Evolutionary conservation across 768 basidiomycete species (phyloP).

Genomic region (Porpolomopsis calyptriformis): DNA sequence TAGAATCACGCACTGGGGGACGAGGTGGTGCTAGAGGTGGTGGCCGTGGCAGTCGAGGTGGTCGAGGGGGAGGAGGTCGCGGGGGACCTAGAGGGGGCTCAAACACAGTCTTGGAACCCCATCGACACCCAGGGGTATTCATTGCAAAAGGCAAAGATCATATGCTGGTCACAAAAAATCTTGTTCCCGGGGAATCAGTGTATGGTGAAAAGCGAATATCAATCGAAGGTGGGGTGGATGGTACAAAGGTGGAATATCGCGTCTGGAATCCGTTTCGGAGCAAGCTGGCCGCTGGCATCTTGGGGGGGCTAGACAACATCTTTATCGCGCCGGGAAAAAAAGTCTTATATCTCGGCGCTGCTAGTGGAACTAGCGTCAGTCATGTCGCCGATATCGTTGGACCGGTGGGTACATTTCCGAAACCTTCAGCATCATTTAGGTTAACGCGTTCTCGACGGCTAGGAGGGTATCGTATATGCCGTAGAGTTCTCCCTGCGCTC

Average conservation of each 20-base stretch:
- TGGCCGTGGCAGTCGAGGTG: conserved; percentile 35
- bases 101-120: conserved; percentile 88
- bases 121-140: conserved; percentile 90
- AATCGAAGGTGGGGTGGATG: conserved; percentile 64
- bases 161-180: conserved; percentile 93
- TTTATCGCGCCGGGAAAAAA: conserved; percentile 90
- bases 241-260: conserved; percentile 88
- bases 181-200: conserved; percentile 94
- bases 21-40: conserved; percentile 34
- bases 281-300: conserved; percentile 93
- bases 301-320: conserved; percentile 90
- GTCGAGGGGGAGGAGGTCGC: conserved; percentile 47
- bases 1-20: conserved; percentile 32
- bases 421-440: conserved; percentile 2
- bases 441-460: conserved; percentile 10
- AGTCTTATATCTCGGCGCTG: conserved; percentile 95
- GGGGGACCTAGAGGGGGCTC: conserved; percentile 74
- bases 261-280: conserved; percentile 99
- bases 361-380: conserved; percentile 94
- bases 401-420: conserved; percentile 47
- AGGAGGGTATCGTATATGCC: conserved; percentile 96
- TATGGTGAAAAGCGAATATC: conserved; percentile 98
- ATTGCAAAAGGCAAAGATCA: conserved; percentile 97
- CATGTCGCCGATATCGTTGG: conserved; percentile 99
- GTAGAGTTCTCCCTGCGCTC: conserved; percentile 97